These are phyloP conservation scores for Epipyxis sp. DNA, from an alignment of 108 stramenopile species.

Conservation along the genomic window DNA sequence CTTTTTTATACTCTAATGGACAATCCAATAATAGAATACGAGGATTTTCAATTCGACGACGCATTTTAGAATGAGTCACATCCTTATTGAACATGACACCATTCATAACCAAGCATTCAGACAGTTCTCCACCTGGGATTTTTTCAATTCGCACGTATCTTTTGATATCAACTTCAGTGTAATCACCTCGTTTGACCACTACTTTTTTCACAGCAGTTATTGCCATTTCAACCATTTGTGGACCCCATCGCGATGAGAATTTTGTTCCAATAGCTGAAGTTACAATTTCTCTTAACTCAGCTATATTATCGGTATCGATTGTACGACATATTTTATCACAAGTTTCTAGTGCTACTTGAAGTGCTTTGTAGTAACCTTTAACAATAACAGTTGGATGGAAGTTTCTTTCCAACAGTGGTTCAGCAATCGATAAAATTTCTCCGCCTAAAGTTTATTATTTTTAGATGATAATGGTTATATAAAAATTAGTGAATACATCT, in stretches of 20 bases:
- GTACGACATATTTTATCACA: constrained; percentile 76
- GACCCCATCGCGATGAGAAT: constrained; percentile 92
- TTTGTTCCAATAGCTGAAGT: constrained; percentile 93
- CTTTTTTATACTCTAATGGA: constrained; percentile 99
- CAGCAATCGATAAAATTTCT: constrained; percentile 92
- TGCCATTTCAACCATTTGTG: constrained; percentile 92
- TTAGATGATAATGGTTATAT: neutral
- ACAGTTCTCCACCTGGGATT: constrained; percentile 94
- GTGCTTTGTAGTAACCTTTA: constrained; percentile 84
- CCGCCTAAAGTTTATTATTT: constrained; percentile 58
- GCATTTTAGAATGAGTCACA: constrained; percentile 96
- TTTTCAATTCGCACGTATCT: constrained; percentile 99
- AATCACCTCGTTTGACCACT: constrained; percentile 33
- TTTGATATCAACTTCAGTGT: constrained; percentile 92
- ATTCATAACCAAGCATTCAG: constrained; percentile 83
- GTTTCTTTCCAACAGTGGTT: constrained; percentile 82
- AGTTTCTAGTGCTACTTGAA: constrained; percentile 79
- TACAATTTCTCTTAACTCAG: constrained; percentile 79
- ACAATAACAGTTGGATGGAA: constrained; percentile 97
- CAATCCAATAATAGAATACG: constrained; percentile 94
- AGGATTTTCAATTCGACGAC: constrained; percentile 94
- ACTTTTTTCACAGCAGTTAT: constrained; percentile 89
- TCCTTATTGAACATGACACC: constrained; percentile 99
- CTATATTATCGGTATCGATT: constrained; percentile 80
- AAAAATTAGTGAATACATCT: too few relatives aligned